These are phyloP conservation scores for Ogataea wickerhamii DNA, from an alignment of 805 yeast genomes.

Conservation along the genomic window DNA sequence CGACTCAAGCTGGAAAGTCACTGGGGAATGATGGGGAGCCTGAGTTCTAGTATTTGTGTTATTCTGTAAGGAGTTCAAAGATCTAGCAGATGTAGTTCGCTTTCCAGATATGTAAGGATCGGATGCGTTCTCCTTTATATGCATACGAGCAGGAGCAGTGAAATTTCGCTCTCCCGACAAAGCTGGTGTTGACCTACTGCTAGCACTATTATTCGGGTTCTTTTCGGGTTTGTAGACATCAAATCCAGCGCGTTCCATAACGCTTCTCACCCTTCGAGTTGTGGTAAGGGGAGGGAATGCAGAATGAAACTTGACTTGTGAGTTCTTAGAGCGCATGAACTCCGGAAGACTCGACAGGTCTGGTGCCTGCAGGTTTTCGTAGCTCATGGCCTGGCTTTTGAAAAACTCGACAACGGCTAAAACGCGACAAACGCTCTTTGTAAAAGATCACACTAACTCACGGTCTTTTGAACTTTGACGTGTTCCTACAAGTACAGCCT, in stretches of 20 bases:
- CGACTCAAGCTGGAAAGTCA: neutral
- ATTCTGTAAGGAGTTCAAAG: constrained; percentile 4
- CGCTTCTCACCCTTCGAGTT: constrained; percentile 59
- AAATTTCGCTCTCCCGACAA: constrained; percentile 16
- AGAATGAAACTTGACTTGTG: constrained; percentile 40
- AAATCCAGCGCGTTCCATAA: constrained; percentile 80
- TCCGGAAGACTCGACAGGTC: constrained; percentile 29
- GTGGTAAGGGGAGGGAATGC: constrained; percentile 72
- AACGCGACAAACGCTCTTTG: too few species aligned
- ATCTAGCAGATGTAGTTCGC: constrained; percentile 7
- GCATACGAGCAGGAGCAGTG: constrained; percentile 20
- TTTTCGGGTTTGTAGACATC: constrained; percentile 45
- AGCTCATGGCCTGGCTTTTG: too few species aligned
- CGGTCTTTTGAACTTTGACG: too few species aligned
- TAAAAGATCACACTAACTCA: too few species aligned
- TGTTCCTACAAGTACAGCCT: too few species aligned
- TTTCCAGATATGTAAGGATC: constrained; percentile 15
- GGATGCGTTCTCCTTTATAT: constrained; percentile 9
- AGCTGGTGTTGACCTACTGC: constrained; percentile 13
- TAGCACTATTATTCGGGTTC: constrained; percentile 7
- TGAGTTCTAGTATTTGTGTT: constrained; percentile 1
- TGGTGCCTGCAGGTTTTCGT: constrained; percentile 17
- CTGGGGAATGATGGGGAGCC: neutral
- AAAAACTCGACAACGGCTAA: too few species aligned
- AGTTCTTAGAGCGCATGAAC: constrained; percentile 29